These are phyloP conservation scores for Vinca minor DNA, from an alignment of 257 asterid genomes.

Conservation along the genomic window DNA sequence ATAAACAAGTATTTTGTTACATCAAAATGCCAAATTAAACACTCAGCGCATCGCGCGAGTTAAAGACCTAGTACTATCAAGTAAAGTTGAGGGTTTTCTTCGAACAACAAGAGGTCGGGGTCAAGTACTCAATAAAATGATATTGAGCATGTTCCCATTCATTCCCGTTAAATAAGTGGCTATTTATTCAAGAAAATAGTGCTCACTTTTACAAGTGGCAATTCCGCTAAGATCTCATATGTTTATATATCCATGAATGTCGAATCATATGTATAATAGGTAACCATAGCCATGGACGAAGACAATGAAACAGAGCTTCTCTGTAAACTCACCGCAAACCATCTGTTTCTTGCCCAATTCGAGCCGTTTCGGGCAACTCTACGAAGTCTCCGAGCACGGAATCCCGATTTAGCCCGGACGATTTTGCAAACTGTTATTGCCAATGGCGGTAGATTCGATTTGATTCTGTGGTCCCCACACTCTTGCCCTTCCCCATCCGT, in stretches of 20 bases:
- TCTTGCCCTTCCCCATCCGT: constrained; percentile 75
- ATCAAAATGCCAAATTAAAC: too few relatives aligned
- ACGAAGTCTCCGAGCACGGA: constrained; percentile 69
- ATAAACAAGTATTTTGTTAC: too few relatives aligned
- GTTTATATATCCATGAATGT: background rate
- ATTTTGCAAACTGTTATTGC: constrained; percentile 63
- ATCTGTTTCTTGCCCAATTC: constrained; percentile 76
- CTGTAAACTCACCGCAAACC: constrained; percentile 60
- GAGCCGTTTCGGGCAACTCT: constrained; percentile 87
- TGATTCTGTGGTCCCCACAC: constrained; percentile 54
- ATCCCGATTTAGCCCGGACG: constrained; percentile 61
- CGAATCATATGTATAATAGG: background rate
- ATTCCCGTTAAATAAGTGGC: too few relatives aligned
- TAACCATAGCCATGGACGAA: constrained; percentile 14
- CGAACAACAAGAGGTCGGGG: too few relatives aligned
- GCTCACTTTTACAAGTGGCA: too few relatives aligned
- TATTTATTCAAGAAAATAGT: too few relatives aligned
- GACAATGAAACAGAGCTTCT: constrained; percentile 58
- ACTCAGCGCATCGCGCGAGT: too few relatives aligned
- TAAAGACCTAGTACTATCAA: too few relatives aligned
- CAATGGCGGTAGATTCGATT: constrained; percentile 66
- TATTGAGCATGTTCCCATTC: too few relatives aligned
- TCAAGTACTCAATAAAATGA: too few relatives aligned
- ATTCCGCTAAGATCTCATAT: too few relatives aligned
- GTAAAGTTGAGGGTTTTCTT: too few relatives aligned